These are phyloP conservation scores for Eremochloa ophiuroides DNA, from an alignment of 176 grass and related monocot genomes.

Conservation along the genomic window DNA sequence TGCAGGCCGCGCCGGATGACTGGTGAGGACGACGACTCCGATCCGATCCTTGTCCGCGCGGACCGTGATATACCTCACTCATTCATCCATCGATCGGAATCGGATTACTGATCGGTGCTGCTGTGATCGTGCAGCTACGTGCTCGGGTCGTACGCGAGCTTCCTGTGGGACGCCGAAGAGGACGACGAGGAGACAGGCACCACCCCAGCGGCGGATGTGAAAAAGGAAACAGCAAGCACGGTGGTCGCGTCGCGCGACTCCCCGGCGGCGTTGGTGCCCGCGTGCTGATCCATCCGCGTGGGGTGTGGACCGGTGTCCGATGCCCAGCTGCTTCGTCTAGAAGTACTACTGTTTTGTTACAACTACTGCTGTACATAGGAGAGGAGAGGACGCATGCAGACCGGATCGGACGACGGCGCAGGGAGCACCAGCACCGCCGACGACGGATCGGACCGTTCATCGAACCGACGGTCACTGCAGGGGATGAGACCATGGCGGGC, in stretches of 20 bases:
- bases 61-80: too few relatives aligned
- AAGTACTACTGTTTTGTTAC: too few relatives aligned
- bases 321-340: neutral
- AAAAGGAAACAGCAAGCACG: too few relatives aligned
- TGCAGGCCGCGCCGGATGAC: constrained; percentile 65
- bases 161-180: constrained; percentile 73
- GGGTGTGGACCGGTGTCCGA: neutral
- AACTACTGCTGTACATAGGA: neutral
- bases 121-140: constrained; percentile 57
- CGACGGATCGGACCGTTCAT: neutral
- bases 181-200: constrained; percentile 4
- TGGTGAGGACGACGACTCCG: constrained; percentile 18
- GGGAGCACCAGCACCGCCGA: neutral
- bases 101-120: neutral
- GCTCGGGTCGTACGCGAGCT: constrained; percentile 65
- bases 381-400: too few relatives aligned
- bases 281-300: constrained; percentile 38
- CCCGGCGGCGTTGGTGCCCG: constrained; percentile 39
- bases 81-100: neutral
- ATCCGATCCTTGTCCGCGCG: neutral
- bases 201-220: neutral
- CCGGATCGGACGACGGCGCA: neutral
- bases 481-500: neutral
- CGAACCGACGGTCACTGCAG: neutral
- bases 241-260: neutral